These are phyloP conservation scores for Asclepias syriaca DNA, from an alignment of 257 asterid species.

Conservation along the genomic window DNA sequence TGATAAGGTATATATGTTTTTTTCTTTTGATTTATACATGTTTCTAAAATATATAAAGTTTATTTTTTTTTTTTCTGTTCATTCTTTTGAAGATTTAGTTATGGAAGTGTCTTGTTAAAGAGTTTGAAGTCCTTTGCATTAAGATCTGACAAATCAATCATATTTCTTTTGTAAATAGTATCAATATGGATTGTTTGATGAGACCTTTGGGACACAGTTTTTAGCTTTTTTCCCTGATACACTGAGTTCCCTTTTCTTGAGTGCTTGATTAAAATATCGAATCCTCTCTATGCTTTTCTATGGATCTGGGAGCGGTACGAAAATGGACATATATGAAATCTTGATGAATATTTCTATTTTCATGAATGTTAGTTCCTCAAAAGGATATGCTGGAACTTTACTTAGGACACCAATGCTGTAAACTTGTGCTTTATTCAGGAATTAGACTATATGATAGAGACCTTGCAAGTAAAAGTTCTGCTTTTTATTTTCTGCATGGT, in stretches of 20 bases:
- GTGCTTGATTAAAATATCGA: background rate
- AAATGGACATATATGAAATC: background rate
- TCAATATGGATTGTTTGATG: background rate
- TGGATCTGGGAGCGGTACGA: background rate
- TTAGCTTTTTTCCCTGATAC: background rate
- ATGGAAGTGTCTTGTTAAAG: background rate
- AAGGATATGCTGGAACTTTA: background rate
- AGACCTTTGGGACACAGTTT: background rate
- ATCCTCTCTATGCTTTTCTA: background rate
- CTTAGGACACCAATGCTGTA: background rate
- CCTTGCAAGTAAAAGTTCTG: background rate
- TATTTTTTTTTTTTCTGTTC: background rate
- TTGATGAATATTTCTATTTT: background rate
- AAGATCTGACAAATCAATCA: background rate
- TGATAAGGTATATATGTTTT: slow-evolving; percentile 35
- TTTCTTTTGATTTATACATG: background rate
- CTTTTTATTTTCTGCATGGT: background rate
- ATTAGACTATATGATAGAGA: background rate
- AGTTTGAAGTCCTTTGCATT: background rate
- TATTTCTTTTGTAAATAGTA: background rate
- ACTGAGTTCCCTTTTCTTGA: background rate
- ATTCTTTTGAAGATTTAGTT: background rate
- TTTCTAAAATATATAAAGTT: background rate
- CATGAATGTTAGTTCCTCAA: background rate
- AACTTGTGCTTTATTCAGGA: background rate